Base-by-base conservation (phyloP, 2,329 filamentous ascomycete genomes). In the Claviceps quebecensis region DNA sequence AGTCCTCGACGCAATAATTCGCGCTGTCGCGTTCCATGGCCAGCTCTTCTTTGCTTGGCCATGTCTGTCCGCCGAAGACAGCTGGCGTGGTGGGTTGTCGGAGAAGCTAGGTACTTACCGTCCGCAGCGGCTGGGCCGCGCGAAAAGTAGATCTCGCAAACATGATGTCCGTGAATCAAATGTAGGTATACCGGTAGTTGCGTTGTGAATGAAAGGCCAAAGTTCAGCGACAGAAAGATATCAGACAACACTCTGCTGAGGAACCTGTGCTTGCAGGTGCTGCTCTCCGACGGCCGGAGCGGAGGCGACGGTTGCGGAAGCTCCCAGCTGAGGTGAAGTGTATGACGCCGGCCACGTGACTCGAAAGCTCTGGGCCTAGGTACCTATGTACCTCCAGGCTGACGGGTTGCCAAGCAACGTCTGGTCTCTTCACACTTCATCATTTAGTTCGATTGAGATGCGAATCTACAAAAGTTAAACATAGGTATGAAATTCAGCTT, bases 111-210 rank as follows among this genome's bases (percentile, higher is more conserved):
- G n/a, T 40, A 60, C 77, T 64, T 71, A 86, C 83, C 71, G 77
- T 77, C 67, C 75, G 79, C 58, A 86, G 67, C 58, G 83, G 81
- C 70, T 81, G 79, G 50, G 76, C 76, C 59, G 75, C 76, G 63
- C 82, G 77, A 64, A 85, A 74, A 56, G 74, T 72, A 61, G 80
- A 74, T 72, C 83, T 75, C 55, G 83, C 74, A 63, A 87, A 84
- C 81, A 87, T 85, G 58, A 63, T 78, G 57, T 54, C 47, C 48
- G 56, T 53, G 49, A 54, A 48, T 50, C 57, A 56, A 62, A 61
- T 60, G 60, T 56, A 52, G 29, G 49, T 47, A 38, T 44, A 22
- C 4, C 29, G 9, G 29, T n/a, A 19, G 8, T 45, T 9, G 26
- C 14, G 44, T n/a, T 34, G 5, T 34, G 4, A 45, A 45, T 8